Percentiles rank a stretch among this genome's conserved stretches.
Conservation (phyloP, 192 early-diverging fungal species). For the Phycomyces blakesleeanus region DNA sequence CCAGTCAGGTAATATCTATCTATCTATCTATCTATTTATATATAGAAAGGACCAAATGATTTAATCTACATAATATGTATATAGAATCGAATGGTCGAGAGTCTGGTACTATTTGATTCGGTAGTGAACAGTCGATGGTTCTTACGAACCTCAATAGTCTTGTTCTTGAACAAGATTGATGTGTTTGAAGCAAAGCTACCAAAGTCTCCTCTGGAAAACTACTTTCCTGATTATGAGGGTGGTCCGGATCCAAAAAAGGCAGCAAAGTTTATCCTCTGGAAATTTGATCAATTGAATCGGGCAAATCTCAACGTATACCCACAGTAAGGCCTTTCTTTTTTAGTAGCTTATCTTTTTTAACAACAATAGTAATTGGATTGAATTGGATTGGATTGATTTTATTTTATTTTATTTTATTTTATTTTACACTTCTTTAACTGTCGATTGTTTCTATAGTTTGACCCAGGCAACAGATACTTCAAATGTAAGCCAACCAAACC, state of each 20-base stretch:
- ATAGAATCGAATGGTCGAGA: constrained; percentile 91
- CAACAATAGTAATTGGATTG: too few relatives aligned
- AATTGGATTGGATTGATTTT: too few relatives aligned
- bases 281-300: constrained; percentile 83
- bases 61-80: too few relatives aligned
- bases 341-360: too few relatives aligned
- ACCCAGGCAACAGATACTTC: constrained; percentile 91
- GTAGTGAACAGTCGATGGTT: constrained; percentile 94
- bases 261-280: constrained; percentile 84
- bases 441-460: constrained; percentile 41
- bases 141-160: constrained; percentile 83
- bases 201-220: constrained; percentile 70
- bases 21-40: too few relatives aligned
- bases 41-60: too few relatives aligned
- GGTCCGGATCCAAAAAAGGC: constrained; percentile 79
- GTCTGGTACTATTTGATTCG: constrained; percentile 85
- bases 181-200: constrained; percentile 80
- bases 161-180: constrained; percentile 95
- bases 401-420: too few relatives aligned
- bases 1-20: constrained; percentile 47
- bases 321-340: too few relatives aligned
- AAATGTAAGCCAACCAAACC: constrained; percentile 48
- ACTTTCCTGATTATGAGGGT: constrained; percentile 85
- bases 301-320: constrained; percentile 80
- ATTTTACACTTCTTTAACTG: too few relatives aligned